A percentile compares a stretch with the other conserved stretches of the same genome.
Conservation (phyloP, 352 stramenopile genomes). For the Globisporangium rhizosaccharum region DNA sequence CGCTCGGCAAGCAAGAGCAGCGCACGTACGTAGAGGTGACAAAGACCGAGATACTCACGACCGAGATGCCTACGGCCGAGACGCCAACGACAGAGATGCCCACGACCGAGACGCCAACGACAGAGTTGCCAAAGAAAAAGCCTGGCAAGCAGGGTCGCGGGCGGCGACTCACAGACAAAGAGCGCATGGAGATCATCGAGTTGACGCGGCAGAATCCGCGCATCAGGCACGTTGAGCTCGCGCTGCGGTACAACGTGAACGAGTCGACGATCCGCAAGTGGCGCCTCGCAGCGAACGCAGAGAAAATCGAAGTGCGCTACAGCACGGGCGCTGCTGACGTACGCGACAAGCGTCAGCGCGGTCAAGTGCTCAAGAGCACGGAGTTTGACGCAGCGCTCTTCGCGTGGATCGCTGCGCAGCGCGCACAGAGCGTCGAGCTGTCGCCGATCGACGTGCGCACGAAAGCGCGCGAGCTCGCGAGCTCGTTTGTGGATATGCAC, state of each 20-base stretch:
- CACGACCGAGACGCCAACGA: no score
- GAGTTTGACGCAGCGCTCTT: constrained; percentile 37
- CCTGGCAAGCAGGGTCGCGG: constrained; percentile 33
- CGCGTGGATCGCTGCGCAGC: constrained; percentile 26
- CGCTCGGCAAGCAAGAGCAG: no score
- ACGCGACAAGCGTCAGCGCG: constrained; percentile 32
- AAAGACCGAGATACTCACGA: no score
- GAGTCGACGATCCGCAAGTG: constrained; percentile 62
- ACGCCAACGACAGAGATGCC: background rate
- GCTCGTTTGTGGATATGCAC: constrained; percentile 26
- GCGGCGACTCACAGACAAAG: constrained; percentile 45
- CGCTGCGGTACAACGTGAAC: constrained; percentile 40
- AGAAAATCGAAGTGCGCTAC: constrained; percentile 38
- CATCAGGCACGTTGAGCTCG: constrained; percentile 47
- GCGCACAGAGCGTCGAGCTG: constrained; percentile 18
- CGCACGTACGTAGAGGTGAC: no score
- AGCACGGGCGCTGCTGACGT: constrained; percentile 20
- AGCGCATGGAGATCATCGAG: constrained; percentile 63
- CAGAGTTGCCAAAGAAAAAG: background rate
- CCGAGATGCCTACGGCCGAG: background rate
- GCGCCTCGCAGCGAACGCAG: constrained; percentile 28
- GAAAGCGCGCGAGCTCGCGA: constrained; percentile 30
- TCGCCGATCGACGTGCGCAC: constrained; percentile 23
- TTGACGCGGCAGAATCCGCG: constrained; percentile 36
- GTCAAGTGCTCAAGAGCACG: constrained; percentile 28